Evolutionary conservation across 2,329 filamentous ascomycete species (phyloP), one percentile per base, ranked within the genome.

Genomic region (Talaromyces sp.): DNA sequence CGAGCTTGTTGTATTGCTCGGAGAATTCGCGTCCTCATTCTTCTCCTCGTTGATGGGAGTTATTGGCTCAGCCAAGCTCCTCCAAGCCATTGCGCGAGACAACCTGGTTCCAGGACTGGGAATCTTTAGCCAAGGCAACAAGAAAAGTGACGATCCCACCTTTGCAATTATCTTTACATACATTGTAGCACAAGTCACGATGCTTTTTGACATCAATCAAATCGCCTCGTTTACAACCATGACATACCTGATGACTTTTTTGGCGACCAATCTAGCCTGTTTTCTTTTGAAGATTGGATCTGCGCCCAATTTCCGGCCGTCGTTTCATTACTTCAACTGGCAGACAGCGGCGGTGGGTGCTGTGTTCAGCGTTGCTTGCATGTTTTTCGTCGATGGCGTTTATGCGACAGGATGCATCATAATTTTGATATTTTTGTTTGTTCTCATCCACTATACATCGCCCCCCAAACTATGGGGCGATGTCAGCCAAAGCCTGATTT

Each of bases 241-340:
- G 89, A 89, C 90, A 17, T 96, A 95, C 70, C 85, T 95, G 69
- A 93, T 96, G 88, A 96, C 91, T 0, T 96, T 96, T 69, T 84
- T 96, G 56, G 89, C 93, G 46, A 95, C 90, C 75, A 96, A 96
- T 65, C 76, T 96, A 9, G 91, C 91, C 7, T 96, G 91, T 66
- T 96, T 96, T 68, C 78, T 96, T 1, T 81, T 96, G 59, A 93
- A 93, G 71, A 88, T 96, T 60, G 89, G 90, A 1, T 93, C 91
- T 0, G 91, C 91, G 0, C 91, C 91, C 4, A 96, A 96, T 70
- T 96, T 96, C 67, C 82, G 91, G 26, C 91, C 91, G 0, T 91
- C 89, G 0, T 96, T 96, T 74, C 89, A 91, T 70, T 93, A 93
- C 70, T 96, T 96, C 77, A 93, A 86, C 63, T 93, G 90, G 87